These are phyloP conservation scores for Candida labiduridarum DNA, from an alignment of 1,139 yeast species.

Conservation along the genomic window DNA sequence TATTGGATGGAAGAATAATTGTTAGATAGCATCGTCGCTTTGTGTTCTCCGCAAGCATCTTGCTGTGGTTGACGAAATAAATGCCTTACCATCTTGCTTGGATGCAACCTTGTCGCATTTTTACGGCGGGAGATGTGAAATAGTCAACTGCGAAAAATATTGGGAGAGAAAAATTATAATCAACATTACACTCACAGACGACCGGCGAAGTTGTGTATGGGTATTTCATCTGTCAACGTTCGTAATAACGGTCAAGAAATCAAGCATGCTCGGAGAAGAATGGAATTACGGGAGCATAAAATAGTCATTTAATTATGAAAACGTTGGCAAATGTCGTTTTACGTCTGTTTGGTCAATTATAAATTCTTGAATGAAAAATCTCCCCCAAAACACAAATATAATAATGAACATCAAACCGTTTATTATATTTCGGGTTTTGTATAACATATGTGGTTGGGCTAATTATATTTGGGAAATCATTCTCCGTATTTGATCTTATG, in stretches of 20 bases:
- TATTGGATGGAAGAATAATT: neutral
- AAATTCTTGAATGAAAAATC: neutral
- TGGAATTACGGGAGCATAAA: neutral
- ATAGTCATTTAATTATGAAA: neutral
- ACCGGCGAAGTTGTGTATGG: too few species aligned
- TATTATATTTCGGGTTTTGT: neutral
- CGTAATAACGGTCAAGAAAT: neutral
- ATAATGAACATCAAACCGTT: neutral
- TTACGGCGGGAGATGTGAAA: neutral
- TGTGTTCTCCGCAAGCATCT: neutral
- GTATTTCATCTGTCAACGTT: too few species aligned
- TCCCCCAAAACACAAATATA: neutral
- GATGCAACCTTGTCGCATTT: constrained; percentile 5
- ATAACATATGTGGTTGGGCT: neutral
- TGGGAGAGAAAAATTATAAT: neutral
- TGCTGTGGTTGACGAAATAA: neutral
- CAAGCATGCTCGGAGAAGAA: neutral
- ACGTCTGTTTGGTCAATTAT: neutral
- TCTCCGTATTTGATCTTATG: neutral
- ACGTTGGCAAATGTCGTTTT: neutral
- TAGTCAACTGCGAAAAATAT: neutral
- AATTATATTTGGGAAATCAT: neutral
- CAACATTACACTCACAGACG: too few species aligned
- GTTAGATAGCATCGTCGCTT: neutral
- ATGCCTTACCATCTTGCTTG: neutral